A percentile compares a stretch with the other conserved stretches of the same genome.
Evolutionary conservation across 1,284 basidiomycete genomes (phyloP).

Genomic region (Leucoagaricus sp.): DNA sequence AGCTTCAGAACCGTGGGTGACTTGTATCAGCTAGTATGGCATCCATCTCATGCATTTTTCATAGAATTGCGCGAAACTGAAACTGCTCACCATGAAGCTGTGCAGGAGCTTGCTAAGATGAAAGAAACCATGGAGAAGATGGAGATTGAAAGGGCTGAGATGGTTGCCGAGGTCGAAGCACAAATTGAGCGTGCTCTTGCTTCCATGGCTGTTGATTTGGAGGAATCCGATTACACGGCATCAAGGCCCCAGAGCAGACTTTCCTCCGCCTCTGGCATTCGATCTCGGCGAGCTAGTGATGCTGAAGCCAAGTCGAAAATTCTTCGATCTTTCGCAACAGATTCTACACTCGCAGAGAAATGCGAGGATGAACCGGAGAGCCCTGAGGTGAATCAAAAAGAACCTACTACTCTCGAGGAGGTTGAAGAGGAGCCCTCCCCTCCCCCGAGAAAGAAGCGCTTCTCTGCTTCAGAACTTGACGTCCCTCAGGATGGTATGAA

Average conservation of each 20-base stretch:
- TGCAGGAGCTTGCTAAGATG: conserved; percentile 72
- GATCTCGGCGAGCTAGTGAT: conserved; percentile 60
- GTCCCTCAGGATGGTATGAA: conserved; percentile 72
- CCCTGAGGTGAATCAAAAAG: conserved; percentile 26
- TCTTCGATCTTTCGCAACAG: conserved; percentile 69
- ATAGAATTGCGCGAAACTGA: conserved; percentile 57
- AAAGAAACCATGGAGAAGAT: conserved; percentile 77
- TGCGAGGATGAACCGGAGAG: conserved; percentile 44
- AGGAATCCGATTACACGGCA: conserved; percentile 69
- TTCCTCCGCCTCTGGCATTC: conserved; percentile 46
- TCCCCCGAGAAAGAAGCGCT: conserved; percentile 65
- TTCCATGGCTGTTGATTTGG: conserved; percentile 79
- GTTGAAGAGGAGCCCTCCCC: conserved; percentile 48
- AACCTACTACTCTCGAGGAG: conserved; percentile 49
- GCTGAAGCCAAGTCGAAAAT: conserved; percentile 42
- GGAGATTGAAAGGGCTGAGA: conserved; percentile 81
- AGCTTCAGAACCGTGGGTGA: conserved; percentile 69
- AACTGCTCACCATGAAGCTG: conserved; percentile 68
- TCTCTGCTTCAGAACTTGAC: conserved; percentile 66
- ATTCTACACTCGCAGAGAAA: conserved; percentile 72
- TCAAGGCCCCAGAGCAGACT: conserved; percentile 51
- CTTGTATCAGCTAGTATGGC: too few species aligned
- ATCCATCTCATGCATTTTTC: too few species aligned
- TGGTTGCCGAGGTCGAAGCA: conserved; percentile 86
- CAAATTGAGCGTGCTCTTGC: conserved; percentile 83